Base-by-base conservation (phyloP, 2,329 filamentous ascomycete genomes). In the Cordyceps farinosa region DNA sequence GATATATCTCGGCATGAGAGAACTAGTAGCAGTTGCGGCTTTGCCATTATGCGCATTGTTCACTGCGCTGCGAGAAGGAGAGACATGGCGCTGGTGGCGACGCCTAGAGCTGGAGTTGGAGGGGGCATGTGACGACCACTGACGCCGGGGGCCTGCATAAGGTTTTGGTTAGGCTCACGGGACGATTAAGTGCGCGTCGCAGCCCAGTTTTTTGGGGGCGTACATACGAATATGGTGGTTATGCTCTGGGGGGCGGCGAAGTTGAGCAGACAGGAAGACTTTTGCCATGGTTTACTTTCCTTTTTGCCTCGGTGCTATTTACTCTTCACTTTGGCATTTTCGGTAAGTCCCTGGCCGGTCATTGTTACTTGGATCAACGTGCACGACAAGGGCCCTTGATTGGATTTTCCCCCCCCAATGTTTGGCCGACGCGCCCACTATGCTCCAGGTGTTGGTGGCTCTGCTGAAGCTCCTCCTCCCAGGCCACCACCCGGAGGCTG, bases 131-230 rank as follows among this genome's bases (percentile, higher is more conserved):
- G 38, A 55, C 10, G 11, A 3, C 1, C 10, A 15, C 38, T 15
- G 38, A 9, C 9, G 36, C 17, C 13, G n/a, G 58, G 38, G 48
- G 58, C 17, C 27, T 44, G 58, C 58, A 54, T 61, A 61, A 61
- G 58, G 58, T 61, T 61, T 61, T 61, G 50, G 58, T 54, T 61
- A 61, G 50, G 51, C 58, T 61, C 58, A 47, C 58, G 58, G 58
- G 50, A 61, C n/a, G 58, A 61, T 61, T 50, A 53, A 52, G 38
- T 51, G 47, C 27, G 29, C 44, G 47, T 34, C 47, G 29, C 38
- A 61, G 36, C 57, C 50, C 50, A 54, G 42, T 61, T 61, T 53
- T 53, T 47, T 36, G 58, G 50, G 48, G 58, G 38, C 29, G 8
- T 7, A n/a, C 4, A n/a, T 27, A 2, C 10, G 30, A 15, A 34